These are phyloP conservation scores for Collybia mongolica DNA, from an alignment of 768 basidiomycete genomes.

Conservation along the genomic window DNA sequence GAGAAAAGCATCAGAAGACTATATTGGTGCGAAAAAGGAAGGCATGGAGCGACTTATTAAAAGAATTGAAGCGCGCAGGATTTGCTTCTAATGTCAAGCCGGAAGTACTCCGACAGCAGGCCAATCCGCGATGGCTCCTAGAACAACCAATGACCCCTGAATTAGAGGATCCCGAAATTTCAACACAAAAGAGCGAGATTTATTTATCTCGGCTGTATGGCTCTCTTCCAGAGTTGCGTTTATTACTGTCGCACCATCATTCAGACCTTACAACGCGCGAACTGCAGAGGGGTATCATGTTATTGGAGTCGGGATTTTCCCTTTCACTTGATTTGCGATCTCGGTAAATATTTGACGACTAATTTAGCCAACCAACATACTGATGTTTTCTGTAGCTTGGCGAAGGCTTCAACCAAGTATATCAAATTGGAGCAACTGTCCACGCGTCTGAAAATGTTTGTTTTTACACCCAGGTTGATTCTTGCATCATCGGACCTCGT, in stretches of 20 bases:
- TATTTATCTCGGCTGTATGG: conserved; percentile 68
- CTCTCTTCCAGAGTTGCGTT: conserved; percentile 64
- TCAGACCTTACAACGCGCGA: conserved; percentile 85
- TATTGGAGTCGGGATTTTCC: conserved; percentile 77
- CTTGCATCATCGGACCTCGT: conserved; percentile 6
- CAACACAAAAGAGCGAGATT: conserved; percentile 45
- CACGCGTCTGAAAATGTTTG: conserved; percentile 24
- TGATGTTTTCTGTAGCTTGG: conserved; percentile 24
- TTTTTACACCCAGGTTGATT: conserved; percentile 10
- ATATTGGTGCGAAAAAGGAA: conserved; percentile 82
- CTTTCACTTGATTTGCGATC: conserved; percentile 62
- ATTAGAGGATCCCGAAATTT: conserved; percentile 15
- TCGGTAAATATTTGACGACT: conserved; percentile 45
- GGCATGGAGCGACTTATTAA: conserved; percentile 88
- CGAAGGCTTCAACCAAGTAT: conserved; percentile 19
- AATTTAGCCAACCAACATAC: conserved; percentile 2
- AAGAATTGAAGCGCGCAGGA: conserved; percentile 81
- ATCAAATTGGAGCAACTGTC: conserved; percentile 19
- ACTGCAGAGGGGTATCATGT: conserved; percentile 71
- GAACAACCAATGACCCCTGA: conserved; percentile 51
- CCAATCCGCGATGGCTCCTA: conserved; percentile 59
- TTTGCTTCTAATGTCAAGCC: conserved; percentile 71
- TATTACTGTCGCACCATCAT: conserved; percentile 67
- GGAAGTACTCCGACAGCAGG: conserved; percentile 57
- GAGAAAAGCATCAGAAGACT: conserved; percentile 66